A percentile compares a stretch with the other conserved stretches of the same genome.
Evolutionary conservation across 352 stramenopile genomes (phyloP).

Genomic region (Blastocystis hominis): DNA sequence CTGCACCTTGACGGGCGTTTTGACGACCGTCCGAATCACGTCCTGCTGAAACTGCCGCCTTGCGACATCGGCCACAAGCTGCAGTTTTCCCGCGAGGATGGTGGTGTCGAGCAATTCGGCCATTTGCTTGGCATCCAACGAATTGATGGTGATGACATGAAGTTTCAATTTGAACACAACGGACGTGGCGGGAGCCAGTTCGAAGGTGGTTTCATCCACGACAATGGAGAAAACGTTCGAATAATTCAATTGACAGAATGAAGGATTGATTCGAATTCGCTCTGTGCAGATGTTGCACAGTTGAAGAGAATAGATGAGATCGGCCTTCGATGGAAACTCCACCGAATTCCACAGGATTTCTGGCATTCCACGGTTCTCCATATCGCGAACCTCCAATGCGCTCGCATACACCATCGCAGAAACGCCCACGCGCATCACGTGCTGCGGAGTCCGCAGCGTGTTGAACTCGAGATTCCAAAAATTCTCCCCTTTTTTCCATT

Average conservation of each 20-base stretch:
- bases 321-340: neutral
- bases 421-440: neutral
- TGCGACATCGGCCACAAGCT: slow-evolving; percentile 21
- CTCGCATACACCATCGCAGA: neutral
- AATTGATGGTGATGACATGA: neutral
- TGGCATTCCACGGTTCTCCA: neutral
- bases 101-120: neutral
- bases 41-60: neutral
- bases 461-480: neutral
- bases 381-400: neutral
- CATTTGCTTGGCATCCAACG: neutral
- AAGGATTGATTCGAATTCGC: neutral
- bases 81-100: neutral
- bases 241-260: slow-evolving; percentile 10
- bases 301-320: neutral
- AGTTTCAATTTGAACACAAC: neutral
- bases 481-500: neutral
- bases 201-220: neutral
- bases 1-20: neutral
- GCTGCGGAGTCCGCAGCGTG: neutral
- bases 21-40: neutral
- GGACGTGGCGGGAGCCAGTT: neutral
- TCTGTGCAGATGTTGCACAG: neutral
- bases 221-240: neutral
- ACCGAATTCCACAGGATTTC: neutral